phyloP scores from a whole-genome alignment of 2,329 filamentous ascomycete species.

The Ceratocystis harringtonii region DNA sequence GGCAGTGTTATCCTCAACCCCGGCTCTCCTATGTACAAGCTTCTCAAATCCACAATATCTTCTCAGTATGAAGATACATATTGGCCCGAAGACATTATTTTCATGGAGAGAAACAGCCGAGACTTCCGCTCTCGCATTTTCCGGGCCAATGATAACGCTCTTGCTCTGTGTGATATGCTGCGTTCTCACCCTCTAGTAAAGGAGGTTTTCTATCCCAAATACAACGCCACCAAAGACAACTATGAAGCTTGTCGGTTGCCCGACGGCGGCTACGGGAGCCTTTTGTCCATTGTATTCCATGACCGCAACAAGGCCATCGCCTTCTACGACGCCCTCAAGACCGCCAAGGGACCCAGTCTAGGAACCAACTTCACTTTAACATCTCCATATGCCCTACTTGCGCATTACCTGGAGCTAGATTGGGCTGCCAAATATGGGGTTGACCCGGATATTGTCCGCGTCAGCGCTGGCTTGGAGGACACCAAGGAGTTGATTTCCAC shows the following conservation, averaged over 20 bases:
- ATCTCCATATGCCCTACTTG: slow-evolving; percentile 79
- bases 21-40: slow-evolving; percentile 51
- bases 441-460: slow-evolving; percentile 61
- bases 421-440: slow-evolving; percentile 78
- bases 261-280: slow-evolving; percentile 71
- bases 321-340: slow-evolving; percentile 77
- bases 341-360: slow-evolving; percentile 83
- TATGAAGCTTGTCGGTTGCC: slow-evolving; percentile 68
- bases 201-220: slow-evolving; percentile 75
- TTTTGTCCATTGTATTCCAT: slow-evolving; percentile 73
- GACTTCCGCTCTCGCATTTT: slow-evolving; percentile 75
- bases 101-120: slow-evolving; percentile 90
- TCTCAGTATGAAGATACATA: slow-evolving; percentile 72
- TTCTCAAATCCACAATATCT: slow-evolving; percentile 51
- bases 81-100: slow-evolving; percentile 87
- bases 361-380: slow-evolving; percentile 94
- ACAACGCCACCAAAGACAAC: slow-evolving; percentile 48
- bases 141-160: slow-evolving; percentile 72
- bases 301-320: slow-evolving; percentile 52
- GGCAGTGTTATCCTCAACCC: slow-evolving; percentile 55
- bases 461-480: slow-evolving; percentile 85
- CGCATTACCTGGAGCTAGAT: slow-evolving; percentile 82
- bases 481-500: slow-evolving; percentile 45
- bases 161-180: slow-evolving; percentile 64
- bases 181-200: slow-evolving; percentile 49